phyloP scores from a whole-genome alignment of 345 rosid genomes.

The Bruguiera gymnorhiza region DNA sequence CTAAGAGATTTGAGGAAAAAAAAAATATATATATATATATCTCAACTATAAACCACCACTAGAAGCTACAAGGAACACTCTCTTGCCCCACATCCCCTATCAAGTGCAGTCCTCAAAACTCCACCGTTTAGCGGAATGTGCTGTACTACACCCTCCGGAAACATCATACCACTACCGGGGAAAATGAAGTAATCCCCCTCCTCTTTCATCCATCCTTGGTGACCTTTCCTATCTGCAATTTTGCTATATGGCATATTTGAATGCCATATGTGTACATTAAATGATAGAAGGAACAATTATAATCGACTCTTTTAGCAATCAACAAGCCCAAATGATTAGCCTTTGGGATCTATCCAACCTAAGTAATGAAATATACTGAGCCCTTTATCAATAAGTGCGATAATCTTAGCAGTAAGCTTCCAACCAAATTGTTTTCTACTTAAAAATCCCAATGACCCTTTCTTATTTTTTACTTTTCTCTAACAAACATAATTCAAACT shows the following conservation, averaged over 20 bases:
- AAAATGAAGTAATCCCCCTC: slow-evolving; percentile 75
- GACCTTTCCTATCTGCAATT: slow-evolving; percentile 95
- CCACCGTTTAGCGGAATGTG: slow-evolving; percentile 71
- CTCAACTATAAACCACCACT: slow-evolving; percentile 1
- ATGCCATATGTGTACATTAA: slow-evolving; percentile 72
- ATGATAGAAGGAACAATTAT: neutral
- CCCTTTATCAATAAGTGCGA: neutral
- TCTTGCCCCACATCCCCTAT: slow-evolving; percentile 98
- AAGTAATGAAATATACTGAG: neutral
- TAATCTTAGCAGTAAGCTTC: too few species aligned
- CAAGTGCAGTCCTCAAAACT: slow-evolving; percentile 86
- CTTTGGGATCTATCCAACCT: too few species aligned
- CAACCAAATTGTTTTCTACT: too few species aligned
- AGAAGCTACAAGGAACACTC: neutral
- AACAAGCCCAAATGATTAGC: too few species aligned
- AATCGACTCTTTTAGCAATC: neutral
- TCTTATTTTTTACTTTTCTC: neutral
- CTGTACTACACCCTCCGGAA: slow-evolving; percentile 88
- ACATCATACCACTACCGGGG: slow-evolving; percentile 98
- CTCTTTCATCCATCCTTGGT: slow-evolving; percentile 98
- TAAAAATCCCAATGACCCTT: neutral
- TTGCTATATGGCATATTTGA: slow-evolving; percentile 93
- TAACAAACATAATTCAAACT: neutral
- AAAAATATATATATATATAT: too few species aligned
- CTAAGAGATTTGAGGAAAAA: neutral